Evolutionary conservation across 129 eudicot genomes (phyloP), one percentile per base, ranked within the genome.

Genomic region (Arctium minus): DNA sequence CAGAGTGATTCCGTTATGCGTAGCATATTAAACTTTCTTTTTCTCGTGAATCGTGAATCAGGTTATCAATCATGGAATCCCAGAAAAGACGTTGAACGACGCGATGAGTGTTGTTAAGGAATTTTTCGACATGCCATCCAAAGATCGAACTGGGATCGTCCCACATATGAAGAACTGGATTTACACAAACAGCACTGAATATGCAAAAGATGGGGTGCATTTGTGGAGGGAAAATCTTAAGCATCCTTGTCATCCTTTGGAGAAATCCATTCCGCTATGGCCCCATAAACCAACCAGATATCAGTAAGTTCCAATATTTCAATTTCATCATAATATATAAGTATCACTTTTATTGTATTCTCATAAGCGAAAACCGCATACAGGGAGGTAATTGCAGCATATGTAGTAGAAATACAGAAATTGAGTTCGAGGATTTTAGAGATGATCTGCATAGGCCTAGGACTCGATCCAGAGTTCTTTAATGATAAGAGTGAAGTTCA

Each of bases 151-250:
- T 1, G 65, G 48, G 36, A 37, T 11, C 36, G 30, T 81, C 39
- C 86, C 84, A 75, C 83, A 79, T 69, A 65, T 30, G 46, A 81
- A 77, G 73, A 89, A 91, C 70, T 88, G 89, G 83, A 33, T 92
- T 8, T 90, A 87, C 83, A 86, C 90, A 70, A 87, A 83, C 71
- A 90, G 93, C 80, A 82, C 73, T 6, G 89, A 74, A 65, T 90
- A 2, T 64, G 79, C 86, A 0, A 71, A 60, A 77, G 88, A 94
- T 35, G 95, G 94, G 13, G 91, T 85, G 83, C 91, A 90, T 83
- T 80, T 91, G 77, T 94, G 98, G 98, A 90, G 95, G 86, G 98
- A 94, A 62, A 87, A 89, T 72, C 40, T 94, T 39, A 92, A 91
- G 84, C 95, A 90, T 35, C 75, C 86, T 15, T 94, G 97, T 79